These are phyloP conservation scores for Aspergillus tubingensis DNA, from an alignment of 2,329 filamentous ascomycete genomes.

Conservation along the genomic window DNA sequence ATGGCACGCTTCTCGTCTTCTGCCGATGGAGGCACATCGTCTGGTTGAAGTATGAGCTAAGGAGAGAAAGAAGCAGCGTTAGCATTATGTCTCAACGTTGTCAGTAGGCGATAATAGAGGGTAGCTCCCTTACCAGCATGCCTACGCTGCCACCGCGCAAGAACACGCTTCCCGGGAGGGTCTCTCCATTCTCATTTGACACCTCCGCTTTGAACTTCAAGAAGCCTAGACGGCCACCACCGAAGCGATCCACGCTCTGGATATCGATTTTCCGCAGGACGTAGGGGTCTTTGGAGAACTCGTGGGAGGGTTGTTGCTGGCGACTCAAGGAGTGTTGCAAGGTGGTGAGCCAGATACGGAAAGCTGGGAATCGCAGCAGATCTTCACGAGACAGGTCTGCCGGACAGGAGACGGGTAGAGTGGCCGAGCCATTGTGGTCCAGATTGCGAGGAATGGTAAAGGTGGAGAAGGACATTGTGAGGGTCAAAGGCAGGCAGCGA, in stretches of 20 bases:
- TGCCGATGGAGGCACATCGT: conserved; percentile 46
- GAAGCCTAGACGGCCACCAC: conserved; percentile 54
- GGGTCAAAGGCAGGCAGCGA: not conserved
- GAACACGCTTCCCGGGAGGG: conserved; percentile 59
- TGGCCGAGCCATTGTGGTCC: conserved; percentile 31
- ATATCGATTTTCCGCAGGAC: conserved; percentile 54
- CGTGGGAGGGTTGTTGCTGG: conserved; percentile 50
- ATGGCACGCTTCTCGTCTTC: conserved; percentile 53
- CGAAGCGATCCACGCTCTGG: conserved; percentile 58
- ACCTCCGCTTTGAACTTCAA: conserved; percentile 58
- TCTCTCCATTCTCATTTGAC: conserved; percentile 54
- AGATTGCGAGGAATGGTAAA: conserved; percentile 40
- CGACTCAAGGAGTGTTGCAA: conserved; percentile 51
- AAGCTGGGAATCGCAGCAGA: conserved; percentile 54
- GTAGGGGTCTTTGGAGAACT: conserved; percentile 56
- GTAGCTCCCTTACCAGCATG: conserved; percentile 49
- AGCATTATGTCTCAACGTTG: not conserved
- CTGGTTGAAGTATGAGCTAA: conserved; percentile 57
- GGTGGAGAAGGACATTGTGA: conserved; percentile 40
- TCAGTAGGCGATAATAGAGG: not conserved
- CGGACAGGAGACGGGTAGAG: conserved; percentile 45
- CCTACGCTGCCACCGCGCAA: conserved; percentile 60
- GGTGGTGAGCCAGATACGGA: conserved; percentile 57
- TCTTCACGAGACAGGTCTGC: conserved; percentile 47
- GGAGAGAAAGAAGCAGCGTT: not conserved